These are phyloP conservation scores for Amauroascus niger DNA, from an alignment of 2,329 filamentous ascomycete species.

Conservation along the genomic window DNA sequence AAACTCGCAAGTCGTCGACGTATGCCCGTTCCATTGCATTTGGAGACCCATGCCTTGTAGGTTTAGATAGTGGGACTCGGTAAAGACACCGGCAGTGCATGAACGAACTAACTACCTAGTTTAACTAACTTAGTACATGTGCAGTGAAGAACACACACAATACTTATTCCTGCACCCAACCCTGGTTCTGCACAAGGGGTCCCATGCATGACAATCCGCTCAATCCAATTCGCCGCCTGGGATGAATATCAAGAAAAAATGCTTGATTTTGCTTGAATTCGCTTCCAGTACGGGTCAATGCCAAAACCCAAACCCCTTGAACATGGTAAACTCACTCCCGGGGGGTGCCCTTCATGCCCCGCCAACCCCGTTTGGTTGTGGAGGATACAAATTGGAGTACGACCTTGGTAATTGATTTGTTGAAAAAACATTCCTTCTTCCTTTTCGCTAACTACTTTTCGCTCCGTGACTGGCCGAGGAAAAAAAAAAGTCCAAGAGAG, in stretches of 20 bases:
- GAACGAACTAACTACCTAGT: no score
- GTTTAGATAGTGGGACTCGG: no score
- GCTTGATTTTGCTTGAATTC: neutral
- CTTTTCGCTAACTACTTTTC: neutral
- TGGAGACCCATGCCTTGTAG: no score
- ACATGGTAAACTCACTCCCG: no score
- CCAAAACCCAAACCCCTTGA: no score
- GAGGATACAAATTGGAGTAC: neutral
- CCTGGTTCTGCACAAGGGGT: neutral
- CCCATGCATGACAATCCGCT: neutral
- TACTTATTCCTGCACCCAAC: neutral
- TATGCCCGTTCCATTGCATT: neutral
- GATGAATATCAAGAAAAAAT: neutral
- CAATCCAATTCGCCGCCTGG: neutral
- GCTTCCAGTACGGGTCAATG: neutral
- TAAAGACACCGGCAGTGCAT: no score
- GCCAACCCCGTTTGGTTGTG: neutral
- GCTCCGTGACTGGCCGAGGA: neutral
- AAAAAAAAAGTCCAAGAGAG: neutral
- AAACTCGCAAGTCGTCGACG: neutral
- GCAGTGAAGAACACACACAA: neutral
- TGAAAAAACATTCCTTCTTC: neutral
- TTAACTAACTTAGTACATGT: no score
- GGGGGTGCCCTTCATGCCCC: no score
- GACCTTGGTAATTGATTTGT: neutral